Conservation (phyloP, 306 rosid species). For the Cicer yamashitae region DNA sequence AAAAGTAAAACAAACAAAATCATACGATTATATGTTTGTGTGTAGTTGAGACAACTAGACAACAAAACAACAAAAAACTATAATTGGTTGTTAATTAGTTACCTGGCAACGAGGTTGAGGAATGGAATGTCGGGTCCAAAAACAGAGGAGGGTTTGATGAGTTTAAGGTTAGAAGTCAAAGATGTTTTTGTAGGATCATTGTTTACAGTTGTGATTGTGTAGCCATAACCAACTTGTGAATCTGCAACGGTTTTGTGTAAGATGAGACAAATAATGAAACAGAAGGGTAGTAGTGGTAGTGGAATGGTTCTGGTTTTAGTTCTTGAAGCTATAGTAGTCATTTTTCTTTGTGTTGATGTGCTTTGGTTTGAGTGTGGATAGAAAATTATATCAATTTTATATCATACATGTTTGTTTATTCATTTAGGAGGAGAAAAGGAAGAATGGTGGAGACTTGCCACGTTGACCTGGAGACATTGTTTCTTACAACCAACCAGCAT, state of each 20-base stretch:
- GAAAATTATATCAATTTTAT: background rate
- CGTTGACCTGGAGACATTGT: no score
- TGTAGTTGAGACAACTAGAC: background rate
- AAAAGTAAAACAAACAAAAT: background rate
- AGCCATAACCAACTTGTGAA: conserved; percentile 64
- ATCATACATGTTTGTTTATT: no score
- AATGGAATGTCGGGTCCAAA: conserved; percentile 69
- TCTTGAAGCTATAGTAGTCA: background rate
- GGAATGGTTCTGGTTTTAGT: background rate
- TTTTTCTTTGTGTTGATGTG: background rate
- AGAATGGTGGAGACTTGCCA: no score
- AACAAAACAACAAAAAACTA: background rate
- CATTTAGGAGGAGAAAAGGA: no score
- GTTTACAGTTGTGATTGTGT: conserved; percentile 48
- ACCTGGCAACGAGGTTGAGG: conserved; percentile 74
- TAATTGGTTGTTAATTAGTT: conserved; percentile 37
- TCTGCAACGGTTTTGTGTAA: background rate
- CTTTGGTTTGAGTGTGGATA: background rate
- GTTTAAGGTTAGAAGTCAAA: conserved; percentile 65
- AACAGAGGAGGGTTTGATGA: conserved; percentile 58
- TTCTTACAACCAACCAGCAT: no score
- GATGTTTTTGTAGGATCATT: conserved; percentile 37
- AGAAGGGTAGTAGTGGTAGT: background rate
- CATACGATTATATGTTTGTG: background rate
- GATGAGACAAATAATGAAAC: conserved; percentile 14